These are phyloP conservation scores for Aphanocladium album DNA, from an alignment of 2,329 filamentous ascomycete genomes.

Conservation along the genomic window DNA sequence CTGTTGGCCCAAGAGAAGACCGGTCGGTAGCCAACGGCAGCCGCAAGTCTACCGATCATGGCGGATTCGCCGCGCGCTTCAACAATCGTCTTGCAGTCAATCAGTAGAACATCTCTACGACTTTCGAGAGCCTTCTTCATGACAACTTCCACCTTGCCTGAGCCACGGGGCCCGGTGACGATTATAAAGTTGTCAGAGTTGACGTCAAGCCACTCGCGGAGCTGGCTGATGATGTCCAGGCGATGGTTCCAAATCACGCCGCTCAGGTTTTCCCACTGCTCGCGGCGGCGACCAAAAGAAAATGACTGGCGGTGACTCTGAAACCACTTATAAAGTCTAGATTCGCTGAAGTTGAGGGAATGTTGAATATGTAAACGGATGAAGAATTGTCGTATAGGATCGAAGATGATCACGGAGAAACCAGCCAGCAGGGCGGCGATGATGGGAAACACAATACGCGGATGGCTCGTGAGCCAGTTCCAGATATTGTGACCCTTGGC, in stretches of 20 bases:
- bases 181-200: conserved; percentile 90
- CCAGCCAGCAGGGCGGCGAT: conserved; percentile 76
- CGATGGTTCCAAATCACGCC: conserved; percentile 80
- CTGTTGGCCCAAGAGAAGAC: conserved; percentile 97
- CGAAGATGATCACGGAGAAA: conserved; percentile 82
- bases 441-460: conserved; percentile 79
- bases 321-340: conserved; percentile 73
- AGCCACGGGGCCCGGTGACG: conserved; percentile 85
- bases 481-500: conserved; percentile 73
- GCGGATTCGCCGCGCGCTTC: conserved; percentile 84
- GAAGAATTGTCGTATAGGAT: conserved; percentile 90
- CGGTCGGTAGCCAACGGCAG: conserved; percentile 82
- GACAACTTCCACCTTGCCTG: conserved; percentile 84
- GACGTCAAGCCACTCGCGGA: conserved; percentile 82
- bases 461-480: conserved; percentile 83
- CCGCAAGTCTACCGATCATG: conserved; percentile 76
- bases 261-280: conserved; percentile 64
- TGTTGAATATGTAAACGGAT: conserved; percentile 83
- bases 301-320: conserved; percentile 58
- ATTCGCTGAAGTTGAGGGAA: conserved; percentile 69
- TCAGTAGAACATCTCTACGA: conserved; percentile 70
- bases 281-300: conserved; percentile 52
- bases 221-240: conserved; percentile 72
- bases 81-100: conserved; percentile 91
- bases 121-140: conserved; percentile 76